Evolutionary conservation across 116 monocot genomes (phyloP).

Genomic region (Posidonia oceanica): DNA sequence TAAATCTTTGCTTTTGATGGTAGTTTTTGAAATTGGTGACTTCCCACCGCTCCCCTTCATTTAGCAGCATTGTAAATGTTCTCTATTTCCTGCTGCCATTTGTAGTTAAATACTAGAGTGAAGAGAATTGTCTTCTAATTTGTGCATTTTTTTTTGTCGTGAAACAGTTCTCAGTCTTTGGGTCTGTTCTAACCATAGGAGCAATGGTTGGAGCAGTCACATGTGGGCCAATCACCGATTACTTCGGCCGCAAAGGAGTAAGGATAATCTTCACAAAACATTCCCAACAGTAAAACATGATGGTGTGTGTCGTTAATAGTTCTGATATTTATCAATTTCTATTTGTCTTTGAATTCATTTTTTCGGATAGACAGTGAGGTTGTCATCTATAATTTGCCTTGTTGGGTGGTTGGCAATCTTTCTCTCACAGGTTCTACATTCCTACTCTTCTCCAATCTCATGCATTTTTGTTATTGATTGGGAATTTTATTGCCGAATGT

Average conservation of each 20-base stretch:
- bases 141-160: too few species aligned
- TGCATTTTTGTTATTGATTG: background rate
- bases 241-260: slow-evolving; percentile 51
- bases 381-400: slow-evolving; percentile 38
- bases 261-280: background rate
- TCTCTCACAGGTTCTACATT: slow-evolving; percentile 35
- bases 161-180: slow-evolving; percentile 46
- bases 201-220: slow-evolving; percentile 56
- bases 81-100: background rate
- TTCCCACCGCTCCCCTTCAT: too few species aligned
- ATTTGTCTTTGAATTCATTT: too few species aligned
- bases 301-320: background rate
- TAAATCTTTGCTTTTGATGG: too few species aligned
- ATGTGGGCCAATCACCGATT: slow-evolving; percentile 45
- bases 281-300: too few species aligned
- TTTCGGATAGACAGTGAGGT: slow-evolving; percentile 39
- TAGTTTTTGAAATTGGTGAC: too few species aligned
- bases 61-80: too few species aligned
- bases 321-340: background rate
- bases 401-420: slow-evolving; percentile 60
- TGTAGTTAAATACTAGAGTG: background rate
- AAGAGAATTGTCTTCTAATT: too few species aligned
- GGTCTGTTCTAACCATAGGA: slow-evolving; percentile 53
- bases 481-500: background rate
- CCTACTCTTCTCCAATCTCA: background rate